Percentiles rank a stretch among this genome's conserved stretches.
These are phyloP conservation scores for Solanum ahanhuiri DNA, from an alignment of 257 asterid species.

Conservation along the genomic window DNA sequence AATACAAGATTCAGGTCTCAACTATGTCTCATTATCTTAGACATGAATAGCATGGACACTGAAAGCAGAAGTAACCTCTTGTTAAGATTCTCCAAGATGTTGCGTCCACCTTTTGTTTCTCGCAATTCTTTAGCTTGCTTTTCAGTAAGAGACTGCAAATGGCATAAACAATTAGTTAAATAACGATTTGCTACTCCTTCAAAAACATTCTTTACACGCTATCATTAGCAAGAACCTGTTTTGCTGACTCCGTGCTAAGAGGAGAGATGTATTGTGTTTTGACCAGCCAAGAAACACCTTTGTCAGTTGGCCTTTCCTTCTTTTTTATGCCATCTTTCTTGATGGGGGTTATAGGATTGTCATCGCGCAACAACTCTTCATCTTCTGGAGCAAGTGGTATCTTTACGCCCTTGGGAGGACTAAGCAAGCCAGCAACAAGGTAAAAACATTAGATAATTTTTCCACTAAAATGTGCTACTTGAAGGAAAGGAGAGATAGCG, in stretches of 20 bases:
- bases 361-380: constrained; percentile 88
- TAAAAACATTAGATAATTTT: constrained; percentile 10
- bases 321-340: constrained; percentile 79
- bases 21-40: neutral
- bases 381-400: constrained; percentile 78
- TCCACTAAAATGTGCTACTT: neutral
- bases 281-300: constrained; percentile 97
- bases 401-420: constrained; percentile 78
- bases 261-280: constrained; percentile 97
- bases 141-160: constrained; percentile 69
- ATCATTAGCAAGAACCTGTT: constrained; percentile 47
- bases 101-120: constrained; percentile 52
- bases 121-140: constrained; percentile 90
- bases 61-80: constrained; percentile 54
- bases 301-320: constrained; percentile 92
- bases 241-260: constrained; percentile 72
- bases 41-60: neutral
- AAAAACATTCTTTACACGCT: neutral
- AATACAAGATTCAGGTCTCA: neutral
- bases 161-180: constrained; percentile 3
- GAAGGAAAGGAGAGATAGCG: constrained; percentile 3
- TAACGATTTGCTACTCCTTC: neutral
- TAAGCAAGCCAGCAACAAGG: constrained; percentile 22
- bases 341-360: constrained; percentile 71
- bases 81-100: constrained; percentile 68